Evolutionary conservation across 148 eudicot species (phyloP).

Genomic region (Chenopodium berlandieri): DNA sequence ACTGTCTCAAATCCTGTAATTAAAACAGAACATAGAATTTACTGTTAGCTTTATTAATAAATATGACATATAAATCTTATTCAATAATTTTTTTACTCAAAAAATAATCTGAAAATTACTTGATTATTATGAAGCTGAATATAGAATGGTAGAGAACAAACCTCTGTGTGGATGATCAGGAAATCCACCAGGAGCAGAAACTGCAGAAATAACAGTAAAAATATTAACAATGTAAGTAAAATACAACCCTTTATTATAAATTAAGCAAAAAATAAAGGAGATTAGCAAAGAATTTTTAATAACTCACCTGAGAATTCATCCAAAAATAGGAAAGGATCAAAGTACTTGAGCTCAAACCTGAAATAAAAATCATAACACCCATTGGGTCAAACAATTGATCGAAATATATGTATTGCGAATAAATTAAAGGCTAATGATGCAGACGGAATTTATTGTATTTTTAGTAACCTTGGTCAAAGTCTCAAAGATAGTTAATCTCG

Average conservation of each 20-base stretch:
- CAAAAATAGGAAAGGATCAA: constrained; percentile 76
- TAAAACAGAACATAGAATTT: background rate
- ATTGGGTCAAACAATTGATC: no score
- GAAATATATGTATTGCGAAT: no score
- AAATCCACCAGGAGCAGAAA: constrained; percentile 85
- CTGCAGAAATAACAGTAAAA: constrained; percentile 31
- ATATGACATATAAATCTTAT: background rate
- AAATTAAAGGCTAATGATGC: no score
- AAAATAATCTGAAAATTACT: background rate
- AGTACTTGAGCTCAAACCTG: constrained; percentile 77
- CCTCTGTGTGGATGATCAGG: constrained; percentile 99
- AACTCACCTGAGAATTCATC: constrained; percentile 74
- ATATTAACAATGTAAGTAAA: background rate
- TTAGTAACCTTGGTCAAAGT: no score
- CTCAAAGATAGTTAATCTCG: no score
- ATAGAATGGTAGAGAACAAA: constrained; percentile 17
- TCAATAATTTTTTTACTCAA: background rate
- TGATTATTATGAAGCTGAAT: background rate
- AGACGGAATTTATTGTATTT: no score
- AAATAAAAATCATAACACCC: background rate
- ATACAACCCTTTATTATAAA: background rate
- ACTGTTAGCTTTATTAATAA: background rate
- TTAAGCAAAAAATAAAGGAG: background rate
- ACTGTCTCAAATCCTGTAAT: constrained; percentile 87
- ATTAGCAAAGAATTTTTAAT: background rate